Evolutionary conservation across 148 eudicot species (phyloP), one percentile per base, ranked within the genome.

Genomic region (Camellia granthamiana): DNA sequence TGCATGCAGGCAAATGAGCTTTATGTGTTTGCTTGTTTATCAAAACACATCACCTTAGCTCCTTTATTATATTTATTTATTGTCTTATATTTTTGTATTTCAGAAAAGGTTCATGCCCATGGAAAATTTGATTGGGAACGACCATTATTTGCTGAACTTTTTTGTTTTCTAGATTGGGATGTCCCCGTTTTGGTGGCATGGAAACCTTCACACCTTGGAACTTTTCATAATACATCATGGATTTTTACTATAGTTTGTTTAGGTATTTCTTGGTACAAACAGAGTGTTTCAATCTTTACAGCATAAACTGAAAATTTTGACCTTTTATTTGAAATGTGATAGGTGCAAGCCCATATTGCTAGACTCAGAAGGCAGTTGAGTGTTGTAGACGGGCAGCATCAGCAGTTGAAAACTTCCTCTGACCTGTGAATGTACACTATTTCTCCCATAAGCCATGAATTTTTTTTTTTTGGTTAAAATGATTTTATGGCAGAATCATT

Each of bases 321-420:
- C 44, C 6, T 47, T 38, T 75, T 51, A 66, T 60, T 64, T 77
- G 42, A 14, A 10, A 47, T 72, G 62, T 71, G 6, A 62, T 56
- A 93, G 97, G 90, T 91, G 47, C 93, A 91, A 91, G 83, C 90
- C 72, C 97, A 91, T 79, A 86, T 88, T 85, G 94, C 97, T 11
- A 87, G 92, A 82, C 84, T 91, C 81, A 84, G 91, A 82, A 88
- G 94, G 87, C 93, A 90, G 84, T 74, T 92, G 86, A 92, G 83
- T 78, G 82, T 90, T 82, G 81, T 89, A n/a, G 94, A 92, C 43
- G 90, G 90, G 46, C 93, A 85, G 83, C 88, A 88, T 79, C 93
- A 84, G 72, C 92, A 86, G 61, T 60, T 87, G 77, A 89, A 88
- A 85, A 55, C 89, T 56, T 78, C 86, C 16, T 49, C 88, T 49